Conservation (phyloP, 1,139 yeast species). For the Komagataea norvegica region DNA sequence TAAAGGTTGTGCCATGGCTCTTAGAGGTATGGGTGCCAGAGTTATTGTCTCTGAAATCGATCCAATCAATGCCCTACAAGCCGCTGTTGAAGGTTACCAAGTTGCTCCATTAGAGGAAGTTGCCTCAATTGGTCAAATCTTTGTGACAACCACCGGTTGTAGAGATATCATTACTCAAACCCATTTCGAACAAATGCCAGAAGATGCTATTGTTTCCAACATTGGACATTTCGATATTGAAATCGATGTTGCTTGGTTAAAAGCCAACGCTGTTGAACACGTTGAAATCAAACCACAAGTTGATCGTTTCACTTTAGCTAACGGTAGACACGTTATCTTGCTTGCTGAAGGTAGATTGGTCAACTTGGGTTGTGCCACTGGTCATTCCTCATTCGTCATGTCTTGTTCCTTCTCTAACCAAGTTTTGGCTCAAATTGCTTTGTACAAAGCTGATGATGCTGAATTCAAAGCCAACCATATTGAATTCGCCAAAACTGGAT, state of each 20-base stretch:
- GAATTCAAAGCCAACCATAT: slow-evolving; percentile 77
- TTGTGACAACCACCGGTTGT: slow-evolving; percentile 99
- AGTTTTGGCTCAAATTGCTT: slow-evolving; percentile 98
- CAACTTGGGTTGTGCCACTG: slow-evolving; percentile 99
- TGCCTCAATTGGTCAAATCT: slow-evolving; percentile 91
- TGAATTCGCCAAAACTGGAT: slow-evolving; percentile 91
- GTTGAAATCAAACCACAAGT: slow-evolving; percentile 99
- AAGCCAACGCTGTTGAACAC: slow-evolving; percentile 83
- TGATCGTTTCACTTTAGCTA: slow-evolving; percentile 89
- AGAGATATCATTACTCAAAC: slow-evolving; percentile 93
- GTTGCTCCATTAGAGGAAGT: slow-evolving; percentile 96
- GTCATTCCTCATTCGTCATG: slow-evolving; percentile 99
- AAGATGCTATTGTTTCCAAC: slow-evolving; percentile 99
- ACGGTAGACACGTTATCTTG: slow-evolving; percentile 92
- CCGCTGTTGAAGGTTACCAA: slow-evolving; percentile 99
- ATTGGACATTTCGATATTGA: slow-evolving; percentile 99
- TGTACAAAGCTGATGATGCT: slow-evolving; percentile 84
- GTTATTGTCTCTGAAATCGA: slow-evolving; percentile 97
- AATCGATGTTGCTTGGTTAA: slow-evolving; percentile 98
- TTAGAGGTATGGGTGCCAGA: slow-evolving; percentile 99
- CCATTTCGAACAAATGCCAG: slow-evolving; percentile 93
- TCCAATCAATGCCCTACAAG: slow-evolving; percentile 99
- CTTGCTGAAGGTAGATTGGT: slow-evolving; percentile 99
- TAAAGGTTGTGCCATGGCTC: slow-evolving; percentile 99
- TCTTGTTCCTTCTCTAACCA: slow-evolving; percentile 99